Evolutionary conservation across 768 basidiomycete species (phyloP).

Genomic region (Hericium erinaceus): DNA sequence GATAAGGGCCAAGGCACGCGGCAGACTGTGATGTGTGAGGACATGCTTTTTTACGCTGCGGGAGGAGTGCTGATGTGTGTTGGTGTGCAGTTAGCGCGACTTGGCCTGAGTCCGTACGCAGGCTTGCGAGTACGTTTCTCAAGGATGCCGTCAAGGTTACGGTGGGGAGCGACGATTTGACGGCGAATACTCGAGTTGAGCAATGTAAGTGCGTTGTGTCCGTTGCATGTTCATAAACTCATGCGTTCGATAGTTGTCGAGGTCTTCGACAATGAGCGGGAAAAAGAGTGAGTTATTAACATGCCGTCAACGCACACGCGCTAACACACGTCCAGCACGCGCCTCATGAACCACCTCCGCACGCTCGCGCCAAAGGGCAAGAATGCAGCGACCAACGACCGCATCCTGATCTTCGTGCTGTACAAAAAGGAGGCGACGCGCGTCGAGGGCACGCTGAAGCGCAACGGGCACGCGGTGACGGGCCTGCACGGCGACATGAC

Average conservation of each 20-base stretch:
- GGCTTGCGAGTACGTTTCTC: constrained; percentile 84
- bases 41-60: neutral
- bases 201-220: constrained; percentile 35
- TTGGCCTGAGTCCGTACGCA: constrained; percentile 92
- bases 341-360: constrained; percentile 48
- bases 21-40: constrained; percentile 92
- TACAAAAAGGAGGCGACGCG: constrained; percentile 99
- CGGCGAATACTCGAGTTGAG: constrained; percentile 89
- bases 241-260: constrained; percentile 43
- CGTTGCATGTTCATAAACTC: neutral
- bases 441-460: constrained; percentile 70
- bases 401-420: constrained; percentile 85
- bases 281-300: constrained; percentile 52
- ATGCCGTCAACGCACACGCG: neutral
- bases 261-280: constrained; percentile 76
- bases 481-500: constrained; percentile 89
- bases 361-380: constrained; percentile 52
- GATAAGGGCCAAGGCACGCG: constrained; percentile 58
- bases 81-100: constrained; percentile 77
- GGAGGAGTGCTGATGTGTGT: neutral
- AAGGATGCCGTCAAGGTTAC: constrained; percentile 80
- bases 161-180: constrained; percentile 91
- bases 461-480: constrained; percentile 69
- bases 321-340: constrained; percentile 32
- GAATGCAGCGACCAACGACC: constrained; percentile 47